These are phyloP conservation scores for Solanum hybrid DNA, from an alignment of 305 asterid genomes.

Conservation along the genomic window DNA sequence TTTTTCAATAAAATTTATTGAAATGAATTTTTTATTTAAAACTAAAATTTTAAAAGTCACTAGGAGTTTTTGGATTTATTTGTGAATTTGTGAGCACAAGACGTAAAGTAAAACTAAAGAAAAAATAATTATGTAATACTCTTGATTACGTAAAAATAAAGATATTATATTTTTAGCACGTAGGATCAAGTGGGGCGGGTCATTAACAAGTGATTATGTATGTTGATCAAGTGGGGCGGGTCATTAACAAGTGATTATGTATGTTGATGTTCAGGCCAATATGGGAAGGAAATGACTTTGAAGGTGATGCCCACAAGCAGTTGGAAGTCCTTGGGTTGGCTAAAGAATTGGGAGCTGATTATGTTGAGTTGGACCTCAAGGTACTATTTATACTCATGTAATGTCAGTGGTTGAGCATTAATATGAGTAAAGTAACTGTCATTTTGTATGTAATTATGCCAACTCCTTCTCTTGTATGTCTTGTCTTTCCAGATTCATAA, in stretches of 20 bases:
- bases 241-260: neutral
- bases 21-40: neutral
- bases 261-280: constrained; percentile 26
- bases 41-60: neutral
- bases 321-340: constrained; percentile 37
- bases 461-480: neutral
- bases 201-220: neutral
- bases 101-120: neutral
- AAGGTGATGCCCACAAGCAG: constrained; percentile 17
- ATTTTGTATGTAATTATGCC: neutral
- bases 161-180: neutral
- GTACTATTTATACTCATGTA: constrained; percentile 11
- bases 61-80: neutral
- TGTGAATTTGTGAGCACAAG: neutral
- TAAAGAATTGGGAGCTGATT: constrained; percentile 49
- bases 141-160: neutral
- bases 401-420: neutral
- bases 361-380: constrained; percentile 48
- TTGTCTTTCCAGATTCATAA: neutral
- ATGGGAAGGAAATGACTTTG: constrained; percentile 25
- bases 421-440: neutral
- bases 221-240: neutral
- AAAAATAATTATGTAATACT: neutral
- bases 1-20: neutral
- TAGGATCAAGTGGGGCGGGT: neutral